phyloP scores from a whole-genome alignment of 2,329 filamentous ascomycete genomes.

The Botryotinia calthae region DNA sequence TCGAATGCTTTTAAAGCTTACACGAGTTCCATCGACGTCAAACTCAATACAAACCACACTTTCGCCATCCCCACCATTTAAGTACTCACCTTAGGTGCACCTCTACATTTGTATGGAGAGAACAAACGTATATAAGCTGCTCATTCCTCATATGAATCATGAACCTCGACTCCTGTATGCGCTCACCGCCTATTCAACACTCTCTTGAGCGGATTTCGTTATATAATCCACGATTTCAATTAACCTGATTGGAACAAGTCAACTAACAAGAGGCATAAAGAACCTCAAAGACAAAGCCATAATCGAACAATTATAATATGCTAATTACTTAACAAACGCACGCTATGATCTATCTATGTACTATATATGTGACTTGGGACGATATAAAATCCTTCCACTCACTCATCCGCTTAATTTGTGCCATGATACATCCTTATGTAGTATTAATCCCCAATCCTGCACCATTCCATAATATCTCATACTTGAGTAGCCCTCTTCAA shows the following conservation, averaged over 20 bases:
- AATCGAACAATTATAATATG: not conserved
- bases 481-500: not conserved
- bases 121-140: not conserved
- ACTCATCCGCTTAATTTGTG: not conserved
- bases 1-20: not conserved
- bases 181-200: no score
- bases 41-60: not conserved
- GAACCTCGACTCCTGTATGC: not conserved
- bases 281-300: not conserved
- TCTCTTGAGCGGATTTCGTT: not conserved
- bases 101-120: not conserved
- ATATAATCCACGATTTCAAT: not conserved
- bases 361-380: not conserved
- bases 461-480: not conserved
- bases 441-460: not conserved
- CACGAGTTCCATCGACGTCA: not conserved
- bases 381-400: not conserved
- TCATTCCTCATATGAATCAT: not conserved
- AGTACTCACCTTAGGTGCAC: not conserved
- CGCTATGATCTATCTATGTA: not conserved
- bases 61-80: not conserved
- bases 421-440: not conserved
- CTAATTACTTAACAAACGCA: not conserved
- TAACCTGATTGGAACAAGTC: not conserved
- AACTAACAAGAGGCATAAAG: not conserved